Evolutionary conservation across 345 rosid species (phyloP), one percentile per base, ranked within the genome.

Genomic region (Acer campestre): DNA sequence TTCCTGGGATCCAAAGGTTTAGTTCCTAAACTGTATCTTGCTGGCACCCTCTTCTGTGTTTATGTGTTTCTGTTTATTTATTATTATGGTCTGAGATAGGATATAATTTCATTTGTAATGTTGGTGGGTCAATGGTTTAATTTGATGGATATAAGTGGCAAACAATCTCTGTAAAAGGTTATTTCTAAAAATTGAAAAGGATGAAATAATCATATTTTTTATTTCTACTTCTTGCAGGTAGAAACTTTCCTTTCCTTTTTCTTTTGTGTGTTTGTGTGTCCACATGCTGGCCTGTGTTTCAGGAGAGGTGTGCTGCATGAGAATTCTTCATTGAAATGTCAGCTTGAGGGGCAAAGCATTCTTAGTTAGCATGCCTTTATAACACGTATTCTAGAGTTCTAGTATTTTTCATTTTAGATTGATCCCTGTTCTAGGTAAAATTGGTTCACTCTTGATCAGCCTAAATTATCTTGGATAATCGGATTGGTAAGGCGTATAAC

Each of bases 1-100:
- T 83, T 89, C 98, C 56, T 96, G 99, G 99, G 98, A 96, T 89
- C 78, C 92, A 35, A 90, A 96, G 99, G 99, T 96, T 29, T 67
- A 46, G 1, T 38, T 74, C 55, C 38, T 61, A 51, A 53, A 25
- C 49, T 44, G 46, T 67, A 4, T 75, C n/a, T 65, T 62, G 31
- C 67, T 8, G 16, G 35, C 64, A 20, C 13, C 7, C 22, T 35
- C 23, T 18, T 64, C 2, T 6, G 2, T 35, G 14, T 17, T 14
- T 46, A 6, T 55, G 10, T n/a, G 25, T 17, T 0, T 16, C 6
- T 72, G 29, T 38, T 35, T 35, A 12, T 23, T 6, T 17, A 16
- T n/a, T 46, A 46, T 7, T 10, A 12, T 59, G 63, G 63, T 10
- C 63, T 22, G 72, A 16, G 58, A 44, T 46, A 22, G 68, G 72